These are phyloP conservation scores for Teratosphaeria gauchensis DNA, from an alignment of 2,329 filamentous ascomycete genomes.

Conservation along the genomic window DNA sequence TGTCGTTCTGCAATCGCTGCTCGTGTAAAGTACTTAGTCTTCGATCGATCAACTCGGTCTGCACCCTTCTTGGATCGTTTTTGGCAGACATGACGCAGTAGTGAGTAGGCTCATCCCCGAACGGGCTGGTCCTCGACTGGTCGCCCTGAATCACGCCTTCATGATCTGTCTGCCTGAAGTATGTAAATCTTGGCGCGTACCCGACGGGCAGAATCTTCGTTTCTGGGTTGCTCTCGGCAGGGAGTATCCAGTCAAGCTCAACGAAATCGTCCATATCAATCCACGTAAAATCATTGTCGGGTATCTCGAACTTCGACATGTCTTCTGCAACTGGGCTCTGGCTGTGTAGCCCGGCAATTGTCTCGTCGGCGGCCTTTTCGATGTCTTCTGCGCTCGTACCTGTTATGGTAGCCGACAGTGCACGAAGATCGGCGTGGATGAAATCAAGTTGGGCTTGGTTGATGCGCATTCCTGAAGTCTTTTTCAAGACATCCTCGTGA, in stretches of 20 bases:
- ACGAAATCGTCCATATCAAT: slow-evolving; percentile 99
- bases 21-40: slow-evolving; percentile 68
- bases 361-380: slow-evolving; percentile 55
- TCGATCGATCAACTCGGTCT: slow-evolving; percentile 73
- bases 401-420: slow-evolving; percentile 81
- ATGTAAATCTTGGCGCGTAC: slow-evolving; percentile 89
- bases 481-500: slow-evolving; percentile 58
- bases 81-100: slow-evolving; percentile 78
- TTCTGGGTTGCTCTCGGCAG: slow-evolving; percentile 78
- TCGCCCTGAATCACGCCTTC: slow-evolving; percentile 70
- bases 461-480: slow-evolving; percentile 89
- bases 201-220: slow-evolving; percentile 90
- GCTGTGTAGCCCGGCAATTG: slow-evolving; percentile 46
- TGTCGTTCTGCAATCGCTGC: slow-evolving; percentile 67
- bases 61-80: slow-evolving; percentile 73
- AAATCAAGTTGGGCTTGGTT: slow-evolving; percentile 91
- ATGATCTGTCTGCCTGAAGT: slow-evolving; percentile 94
- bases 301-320: slow-evolving; percentile 85
- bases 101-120: slow-evolving; percentile 88
- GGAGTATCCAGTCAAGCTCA: slow-evolving; percentile 91
- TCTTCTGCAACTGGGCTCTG: slow-evolving; percentile 41
- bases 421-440: slow-evolving; percentile 81
- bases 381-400: slow-evolving; percentile 71
- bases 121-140: slow-evolving; percentile 72
- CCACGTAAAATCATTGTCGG: slow-evolving; percentile 91